Conservation (phyloP, 2,329 filamentous ascomycete genomes). For the Chalaropsis thielavioides region DNA sequence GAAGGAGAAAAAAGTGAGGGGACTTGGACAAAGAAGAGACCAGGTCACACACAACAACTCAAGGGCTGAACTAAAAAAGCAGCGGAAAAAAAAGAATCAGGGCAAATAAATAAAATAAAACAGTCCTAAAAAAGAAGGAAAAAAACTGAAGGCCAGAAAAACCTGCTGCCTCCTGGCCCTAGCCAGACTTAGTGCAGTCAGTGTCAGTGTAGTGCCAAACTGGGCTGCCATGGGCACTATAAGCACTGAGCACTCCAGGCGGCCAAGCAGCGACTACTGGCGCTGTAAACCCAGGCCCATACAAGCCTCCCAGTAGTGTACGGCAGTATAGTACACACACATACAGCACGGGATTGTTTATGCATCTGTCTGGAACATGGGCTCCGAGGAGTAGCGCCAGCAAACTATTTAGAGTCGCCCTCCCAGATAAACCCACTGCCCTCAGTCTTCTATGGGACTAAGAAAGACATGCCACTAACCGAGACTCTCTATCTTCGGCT, state of each 20-base stretch:
- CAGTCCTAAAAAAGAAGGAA: background rate
- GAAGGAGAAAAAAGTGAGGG: constrained; percentile 1
- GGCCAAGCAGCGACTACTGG: background rate
- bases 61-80: constrained; percentile 1
- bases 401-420: no score
- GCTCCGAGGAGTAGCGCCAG: background rate
- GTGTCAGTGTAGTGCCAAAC: no score
- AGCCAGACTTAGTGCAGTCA: background rate
- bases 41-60: constrained; percentile 7
- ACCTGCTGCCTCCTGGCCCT: background rate
- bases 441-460: background rate
- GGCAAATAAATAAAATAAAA: background rate
- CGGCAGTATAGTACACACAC: no score
- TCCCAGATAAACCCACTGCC: background rate
- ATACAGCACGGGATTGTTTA: background rate
- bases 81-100: background rate
- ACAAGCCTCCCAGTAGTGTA: background rate
- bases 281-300: background rate
- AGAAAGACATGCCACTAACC: background rate
- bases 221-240: background rate
- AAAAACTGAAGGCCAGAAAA: background rate
- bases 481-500: background rate
- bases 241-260: background rate
- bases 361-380: background rate
- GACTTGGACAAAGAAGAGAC: constrained; percentile 3